Percentiles rank a stretch among this genome's conserved stretches.
Evolutionary conservation across 1,284 basidiomycete species (phyloP).

Genomic region (Cystobasidium sp.): DNA sequence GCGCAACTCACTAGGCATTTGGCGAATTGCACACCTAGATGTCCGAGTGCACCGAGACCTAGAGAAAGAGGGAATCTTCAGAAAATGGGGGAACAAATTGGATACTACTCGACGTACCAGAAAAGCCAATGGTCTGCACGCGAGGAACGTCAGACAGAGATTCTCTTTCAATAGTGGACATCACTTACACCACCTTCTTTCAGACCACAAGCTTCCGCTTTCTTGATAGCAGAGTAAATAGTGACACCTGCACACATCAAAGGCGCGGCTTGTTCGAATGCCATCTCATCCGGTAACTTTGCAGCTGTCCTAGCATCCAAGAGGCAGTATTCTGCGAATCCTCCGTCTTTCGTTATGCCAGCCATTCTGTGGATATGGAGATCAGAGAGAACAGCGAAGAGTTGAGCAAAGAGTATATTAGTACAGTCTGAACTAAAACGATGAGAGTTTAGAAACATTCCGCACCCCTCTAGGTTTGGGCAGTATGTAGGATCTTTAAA

Average conservation of each 20-base stretch:
- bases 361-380: conserved; percentile 45
- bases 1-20: conserved; percentile 43
- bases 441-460: neutral
- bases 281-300: conserved; percentile 46
- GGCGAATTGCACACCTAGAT: conserved; percentile 52
- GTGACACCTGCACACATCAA: conserved; percentile 51
- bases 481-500: conserved; percentile 32
- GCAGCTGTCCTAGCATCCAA: conserved; percentile 44
- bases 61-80: neutral
- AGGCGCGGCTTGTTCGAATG: conserved; percentile 50
- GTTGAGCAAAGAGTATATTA: too few relatives aligned
- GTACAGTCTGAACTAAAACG: too few relatives aligned
- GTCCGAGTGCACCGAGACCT: conserved; percentile 49
- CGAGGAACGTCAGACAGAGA: conserved; percentile 30
- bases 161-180: conserved; percentile 15
- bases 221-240: conserved; percentile 43
- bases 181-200: conserved; percentile 18
- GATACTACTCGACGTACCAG: conserved; percentile 12
- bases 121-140: conserved; percentile 48
- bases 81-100: neutral
- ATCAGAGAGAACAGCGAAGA: too few relatives aligned
- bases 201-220: conserved; percentile 31
- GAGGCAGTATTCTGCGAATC: conserved; percentile 57
- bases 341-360: conserved; percentile 49
- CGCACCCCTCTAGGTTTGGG: conserved; percentile 33